Evolutionary conservation across 495 filamentous ascomycete species (phyloP).

Genomic region (Letharia columbiana): DNA sequence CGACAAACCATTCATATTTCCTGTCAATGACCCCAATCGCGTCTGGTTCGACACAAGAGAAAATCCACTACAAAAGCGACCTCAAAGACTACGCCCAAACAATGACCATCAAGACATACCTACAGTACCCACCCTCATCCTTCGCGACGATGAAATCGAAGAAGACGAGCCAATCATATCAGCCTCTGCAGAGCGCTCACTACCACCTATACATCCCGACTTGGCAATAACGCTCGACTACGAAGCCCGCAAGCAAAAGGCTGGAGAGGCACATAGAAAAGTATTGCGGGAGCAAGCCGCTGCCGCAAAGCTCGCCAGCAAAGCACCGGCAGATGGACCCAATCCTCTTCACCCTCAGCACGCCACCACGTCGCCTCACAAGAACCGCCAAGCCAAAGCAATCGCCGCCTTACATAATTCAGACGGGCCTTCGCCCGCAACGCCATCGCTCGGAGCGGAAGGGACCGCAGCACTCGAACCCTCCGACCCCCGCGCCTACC

Average conservation of each 20-base stretch:
- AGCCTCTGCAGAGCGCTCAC: neutral
- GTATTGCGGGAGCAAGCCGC: constrained; percentile 20
- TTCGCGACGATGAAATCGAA: constrained; percentile 19
- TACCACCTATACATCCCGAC: constrained; percentile 21
- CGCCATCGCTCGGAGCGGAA: neutral
- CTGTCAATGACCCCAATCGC: constrained; percentile 23
- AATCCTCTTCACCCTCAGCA: neutral
- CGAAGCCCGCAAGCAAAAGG: constrained; percentile 30
- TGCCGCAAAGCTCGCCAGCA: neutral
- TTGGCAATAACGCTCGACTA: constrained; percentile 32
- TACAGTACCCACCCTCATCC: neutral
- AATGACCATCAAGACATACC: neutral
- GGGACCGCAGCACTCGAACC: neutral
- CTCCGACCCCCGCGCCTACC: constrained; percentile 23
- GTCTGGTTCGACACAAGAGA: constrained; percentile 30
- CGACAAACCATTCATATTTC: constrained; percentile 33
- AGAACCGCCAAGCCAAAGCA: constrained; percentile 33
- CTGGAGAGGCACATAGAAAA: constrained; percentile 25
- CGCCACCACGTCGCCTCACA: constrained; percentile 28
- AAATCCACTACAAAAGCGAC: neutral
- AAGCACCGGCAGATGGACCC: neutral
- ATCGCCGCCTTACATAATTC: constrained; percentile 26
- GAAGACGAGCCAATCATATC: neutral
- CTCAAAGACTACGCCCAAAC: constrained; percentile 1
- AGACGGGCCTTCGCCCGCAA: neutral